Conservation (phyloP, 331 rosid genomes). For the Quercus lobata region DNA sequence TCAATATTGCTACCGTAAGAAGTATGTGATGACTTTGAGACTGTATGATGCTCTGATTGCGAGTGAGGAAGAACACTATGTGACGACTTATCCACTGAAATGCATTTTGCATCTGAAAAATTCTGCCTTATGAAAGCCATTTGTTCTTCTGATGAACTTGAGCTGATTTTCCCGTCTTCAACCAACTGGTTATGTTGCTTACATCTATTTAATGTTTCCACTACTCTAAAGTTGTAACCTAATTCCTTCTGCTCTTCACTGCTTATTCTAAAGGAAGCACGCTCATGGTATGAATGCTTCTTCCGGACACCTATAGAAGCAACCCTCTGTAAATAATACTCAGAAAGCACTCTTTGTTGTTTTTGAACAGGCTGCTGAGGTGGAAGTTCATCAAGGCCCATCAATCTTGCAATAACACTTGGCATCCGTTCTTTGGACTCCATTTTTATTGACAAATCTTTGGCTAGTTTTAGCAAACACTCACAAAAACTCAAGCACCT, state of each 20-base stretch:
- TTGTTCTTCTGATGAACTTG: conserved; percentile 1
- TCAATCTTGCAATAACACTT: conserved; percentile 69
- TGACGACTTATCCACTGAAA: neutral
- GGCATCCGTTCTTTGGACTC: conserved; percentile 35
- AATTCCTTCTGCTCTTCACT: conserved; percentile 33
- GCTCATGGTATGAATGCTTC: conserved; percentile 31
- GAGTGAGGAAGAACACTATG: conserved; percentile 6
- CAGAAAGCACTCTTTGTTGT: conserved; percentile 65
- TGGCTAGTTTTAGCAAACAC: conserved; percentile 9
- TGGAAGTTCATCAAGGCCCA: conserved; percentile 67
- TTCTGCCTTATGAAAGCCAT: conserved; percentile 9
- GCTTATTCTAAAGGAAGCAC: conserved; percentile 29
- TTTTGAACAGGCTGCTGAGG: conserved; percentile 33
- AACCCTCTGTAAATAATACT: conserved; percentile 55
- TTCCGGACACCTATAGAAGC: conserved; percentile 63
- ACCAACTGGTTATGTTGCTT: conserved; percentile 19
- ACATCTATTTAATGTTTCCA: conserved; percentile 22
- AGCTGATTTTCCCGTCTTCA: conserved; percentile 21
- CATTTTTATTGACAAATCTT: conserved; percentile 38
- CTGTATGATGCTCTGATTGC: neutral
- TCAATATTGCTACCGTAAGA: conserved; percentile 6
- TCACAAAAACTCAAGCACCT: conserved; percentile 21
- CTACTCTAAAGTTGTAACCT: conserved; percentile 27
- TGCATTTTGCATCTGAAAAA: neutral
- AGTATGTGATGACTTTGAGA: conserved; percentile 3